Percentiles rank a stretch among this genome's conserved stretches.
Conservation (phyloP, 2,329 filamentous ascomycete species). For the Monosporascus ibericus region DNA sequence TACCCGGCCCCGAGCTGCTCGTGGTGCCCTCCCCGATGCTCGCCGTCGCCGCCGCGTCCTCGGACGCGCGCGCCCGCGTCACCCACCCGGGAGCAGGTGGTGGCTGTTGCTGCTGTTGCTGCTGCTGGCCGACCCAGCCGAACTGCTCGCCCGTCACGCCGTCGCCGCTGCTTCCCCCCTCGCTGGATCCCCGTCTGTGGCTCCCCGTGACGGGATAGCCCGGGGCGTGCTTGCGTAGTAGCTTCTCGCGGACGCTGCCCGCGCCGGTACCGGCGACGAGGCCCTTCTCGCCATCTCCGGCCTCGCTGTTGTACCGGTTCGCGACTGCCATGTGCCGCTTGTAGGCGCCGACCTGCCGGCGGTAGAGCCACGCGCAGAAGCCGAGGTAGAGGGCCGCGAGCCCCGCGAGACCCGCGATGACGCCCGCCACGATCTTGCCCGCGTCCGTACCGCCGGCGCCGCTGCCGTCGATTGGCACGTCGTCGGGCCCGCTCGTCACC, state of each 20-base stretch:
- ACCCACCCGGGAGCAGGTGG: constrained; percentile 9
- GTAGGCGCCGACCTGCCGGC: constrained; percentile 64
- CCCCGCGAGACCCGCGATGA: constrained; percentile 61
- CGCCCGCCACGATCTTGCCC: constrained; percentile 40
- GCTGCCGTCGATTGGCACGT: constrained; percentile 16
- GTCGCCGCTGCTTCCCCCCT: constrained; percentile 1
- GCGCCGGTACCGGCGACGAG: constrained; percentile 1
- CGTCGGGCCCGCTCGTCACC: constrained; percentile 29
- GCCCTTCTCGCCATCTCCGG: not conserved
- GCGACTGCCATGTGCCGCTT: constrained; percentile 61
- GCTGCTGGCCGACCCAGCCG: constrained; percentile 20
- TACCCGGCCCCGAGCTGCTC: constrained; percentile 2
- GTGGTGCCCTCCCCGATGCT: too few species aligned
- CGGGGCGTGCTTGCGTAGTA: constrained; percentile 18
- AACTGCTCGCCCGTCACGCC: constrained; percentile 15
- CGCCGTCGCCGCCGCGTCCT: constrained; percentile 13
- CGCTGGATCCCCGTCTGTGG: not conserved
- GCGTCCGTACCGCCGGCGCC: constrained; percentile 21
- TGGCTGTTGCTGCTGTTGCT: constrained; percentile 12
- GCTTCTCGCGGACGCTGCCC: constrained; percentile 17
- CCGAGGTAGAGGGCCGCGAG: constrained; percentile 58
- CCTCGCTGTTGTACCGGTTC: constrained; percentile 40
- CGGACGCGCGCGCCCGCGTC: constrained; percentile 1
- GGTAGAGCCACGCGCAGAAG: constrained; percentile 69
- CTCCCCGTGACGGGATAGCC: not conserved